Conservation (phyloP, 2,329 filamentous ascomycete species). For the Xylariaceae sp. region DNA sequence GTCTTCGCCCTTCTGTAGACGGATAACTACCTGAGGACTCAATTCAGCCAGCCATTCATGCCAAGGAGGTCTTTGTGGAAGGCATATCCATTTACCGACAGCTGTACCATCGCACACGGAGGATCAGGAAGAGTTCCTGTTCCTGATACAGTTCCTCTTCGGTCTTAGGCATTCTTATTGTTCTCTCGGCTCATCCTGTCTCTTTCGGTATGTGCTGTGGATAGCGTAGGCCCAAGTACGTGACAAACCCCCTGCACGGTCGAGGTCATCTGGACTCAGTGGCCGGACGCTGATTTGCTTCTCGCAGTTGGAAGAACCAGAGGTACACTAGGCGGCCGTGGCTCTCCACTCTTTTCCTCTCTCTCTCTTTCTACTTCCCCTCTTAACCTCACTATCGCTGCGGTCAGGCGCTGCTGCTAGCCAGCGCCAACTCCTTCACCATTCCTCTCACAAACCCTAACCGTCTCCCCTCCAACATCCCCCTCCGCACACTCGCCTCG, state of each 20-base stretch:
- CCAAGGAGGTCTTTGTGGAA: background rate
- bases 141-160: background rate
- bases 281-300: conserved; percentile 21
- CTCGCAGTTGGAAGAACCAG: conserved; percentile 9
- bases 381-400: conserved; percentile 33
- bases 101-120: background rate
- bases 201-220: background rate
- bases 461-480: conserved; percentile 78
- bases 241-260: conserved; percentile 11
- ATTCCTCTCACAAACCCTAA: conserved; percentile 71
- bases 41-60: background rate
- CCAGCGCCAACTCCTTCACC: conserved; percentile 73
- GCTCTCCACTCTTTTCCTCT: conserved; percentile 30
- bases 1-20: background rate
- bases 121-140: background rate
- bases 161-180: background rate
- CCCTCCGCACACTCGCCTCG: conserved; percentile 66
- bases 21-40: background rate
- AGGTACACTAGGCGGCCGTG: conserved; percentile 14
- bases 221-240: background rate
- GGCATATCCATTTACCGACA: background rate
- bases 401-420: conserved; percentile 66
- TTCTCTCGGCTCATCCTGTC: background rate
- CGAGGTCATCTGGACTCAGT: conserved; percentile 20
- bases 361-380: conserved; percentile 6